These are phyloP conservation scores for Friedmanniomyces simplex DNA, from an alignment of 495 filamentous ascomycete species.

Conservation along the genomic window DNA sequence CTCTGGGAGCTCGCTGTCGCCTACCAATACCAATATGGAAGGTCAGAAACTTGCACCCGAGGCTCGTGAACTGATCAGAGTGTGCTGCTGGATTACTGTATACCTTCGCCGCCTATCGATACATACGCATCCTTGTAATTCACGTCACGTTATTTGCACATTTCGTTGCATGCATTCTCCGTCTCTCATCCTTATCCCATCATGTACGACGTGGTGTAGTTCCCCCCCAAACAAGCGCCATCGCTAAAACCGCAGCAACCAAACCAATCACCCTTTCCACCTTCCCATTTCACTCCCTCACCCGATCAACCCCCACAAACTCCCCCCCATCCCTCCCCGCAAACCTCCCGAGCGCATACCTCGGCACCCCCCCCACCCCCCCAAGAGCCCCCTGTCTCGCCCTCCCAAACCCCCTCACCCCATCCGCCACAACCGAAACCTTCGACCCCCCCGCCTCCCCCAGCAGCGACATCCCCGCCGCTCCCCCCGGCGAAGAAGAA, in stretches of 20 bases:
- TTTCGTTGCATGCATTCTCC: neutral
- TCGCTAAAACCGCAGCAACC: neutral
- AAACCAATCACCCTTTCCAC: neutral
- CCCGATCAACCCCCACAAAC: slow-evolving; percentile 55
- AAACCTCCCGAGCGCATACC: slow-evolving; percentile 54
- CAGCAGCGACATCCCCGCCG: neutral
- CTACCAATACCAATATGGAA: too few relatives aligned
- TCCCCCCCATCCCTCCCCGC: slow-evolving; percentile 51
- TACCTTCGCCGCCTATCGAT: neutral
- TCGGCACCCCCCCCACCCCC: slow-evolving; percentile 5
- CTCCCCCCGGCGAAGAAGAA: too few relatives aligned
- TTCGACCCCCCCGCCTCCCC: slow-evolving; percentile 2
- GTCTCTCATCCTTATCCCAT: neutral
- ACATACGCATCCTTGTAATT: neutral
- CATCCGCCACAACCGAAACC: slow-evolving; percentile 9
- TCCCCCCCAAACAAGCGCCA: neutral
- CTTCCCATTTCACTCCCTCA: slow-evolving; percentile 17
- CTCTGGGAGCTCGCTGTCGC: too few relatives aligned
- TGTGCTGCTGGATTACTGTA: slow-evolving; percentile 1
- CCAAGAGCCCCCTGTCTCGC: slow-evolving; percentile 19
- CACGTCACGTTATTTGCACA: neutral
- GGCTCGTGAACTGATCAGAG: too few relatives aligned
- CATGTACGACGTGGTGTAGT: neutral
- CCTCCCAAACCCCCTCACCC: slow-evolving; percentile 32
- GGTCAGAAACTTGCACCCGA: too few relatives aligned